Conservation (phyloP, 2,329 filamentous ascomycete species). For the Helotiales sp. region DNA sequence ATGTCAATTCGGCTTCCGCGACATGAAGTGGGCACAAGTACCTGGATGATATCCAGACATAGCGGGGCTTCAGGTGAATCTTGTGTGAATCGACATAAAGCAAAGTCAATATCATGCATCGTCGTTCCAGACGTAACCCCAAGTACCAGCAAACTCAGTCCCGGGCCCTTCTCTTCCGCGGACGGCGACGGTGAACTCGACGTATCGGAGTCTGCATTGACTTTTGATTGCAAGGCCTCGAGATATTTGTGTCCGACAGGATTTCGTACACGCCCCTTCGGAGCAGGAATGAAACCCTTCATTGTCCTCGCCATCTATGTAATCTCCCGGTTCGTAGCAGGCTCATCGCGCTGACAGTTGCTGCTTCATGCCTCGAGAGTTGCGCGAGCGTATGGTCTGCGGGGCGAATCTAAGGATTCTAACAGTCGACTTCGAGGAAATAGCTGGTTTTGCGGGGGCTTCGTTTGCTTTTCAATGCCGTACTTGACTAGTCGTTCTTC, state of each 20-base stretch:
- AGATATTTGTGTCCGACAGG: conserved; percentile 42
- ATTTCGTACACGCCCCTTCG: conserved; percentile 40
- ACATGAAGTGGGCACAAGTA: conserved; percentile 18
- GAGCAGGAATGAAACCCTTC: conserved; percentile 35
- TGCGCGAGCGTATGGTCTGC: not conserved
- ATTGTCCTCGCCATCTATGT: conserved; percentile 29
- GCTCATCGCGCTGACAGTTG: conserved; percentile 13
- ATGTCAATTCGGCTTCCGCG: not conserved
- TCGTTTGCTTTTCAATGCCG: not conserved
- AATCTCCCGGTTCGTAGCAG: conserved; percentile 4
- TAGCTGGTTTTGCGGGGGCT: not conserved
- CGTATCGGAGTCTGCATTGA: conserved; percentile 33
- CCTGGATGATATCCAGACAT: conserved; percentile 41
- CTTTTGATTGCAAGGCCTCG: conserved; percentile 40
- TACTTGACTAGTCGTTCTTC: conserved; percentile 5
- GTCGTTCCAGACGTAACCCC: conserved; percentile 42
- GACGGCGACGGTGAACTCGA: conserved; percentile 35
- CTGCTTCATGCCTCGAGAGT: not conserved
- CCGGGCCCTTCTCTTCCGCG: conserved; percentile 29
- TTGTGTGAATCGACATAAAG: conserved; percentile 43
- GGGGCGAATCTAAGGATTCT: not conserved
- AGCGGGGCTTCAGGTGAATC: conserved; percentile 40
- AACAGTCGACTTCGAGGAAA: not conserved
- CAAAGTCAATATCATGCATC: conserved; percentile 44
- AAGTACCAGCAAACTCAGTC: conserved; percentile 40